Percentiles rank a stretch among this genome's conserved stretches.
Evolutionary conservation across 2,329 filamentous ascomycete genomes (phyloP).

Genomic region (Sclerotiophoma versabilis): DNA sequence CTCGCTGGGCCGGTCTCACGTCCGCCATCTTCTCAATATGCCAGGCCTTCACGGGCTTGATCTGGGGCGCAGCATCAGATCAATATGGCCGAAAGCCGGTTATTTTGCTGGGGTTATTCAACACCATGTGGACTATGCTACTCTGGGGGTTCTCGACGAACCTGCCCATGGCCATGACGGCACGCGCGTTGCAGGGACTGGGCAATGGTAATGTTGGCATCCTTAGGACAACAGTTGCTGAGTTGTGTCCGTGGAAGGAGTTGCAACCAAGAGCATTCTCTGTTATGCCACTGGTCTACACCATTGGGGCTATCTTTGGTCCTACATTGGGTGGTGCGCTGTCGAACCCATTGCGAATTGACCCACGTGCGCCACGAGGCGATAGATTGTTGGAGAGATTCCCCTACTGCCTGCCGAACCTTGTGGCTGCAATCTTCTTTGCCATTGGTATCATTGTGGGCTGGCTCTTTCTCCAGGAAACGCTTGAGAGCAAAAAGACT

Average conservation of each 20-base stretch:
- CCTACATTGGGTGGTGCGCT: slow-evolving; percentile 86
- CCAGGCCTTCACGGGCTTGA: slow-evolving; percentile 82
- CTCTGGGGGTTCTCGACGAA: slow-evolving; percentile 84
- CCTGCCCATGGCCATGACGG: slow-evolving; percentile 78
- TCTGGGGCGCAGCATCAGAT: slow-evolving; percentile 86
- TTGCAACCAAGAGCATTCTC: slow-evolving; percentile 89
- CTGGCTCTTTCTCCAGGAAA: slow-evolving; percentile 84
- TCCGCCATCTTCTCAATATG: slow-evolving; percentile 82
- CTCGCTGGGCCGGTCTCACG: slow-evolving; percentile 82
- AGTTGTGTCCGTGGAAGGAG: slow-evolving; percentile 85
- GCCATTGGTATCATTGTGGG: slow-evolving; percentile 76
- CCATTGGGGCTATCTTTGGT: slow-evolving; percentile 84
- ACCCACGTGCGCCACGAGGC: slow-evolving; percentile 69
- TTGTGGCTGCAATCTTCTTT: slow-evolving; percentile 79
- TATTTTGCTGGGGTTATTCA: slow-evolving; percentile 74
- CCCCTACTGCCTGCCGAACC: slow-evolving; percentile 84
- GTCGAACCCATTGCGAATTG: slow-evolving; percentile 78
- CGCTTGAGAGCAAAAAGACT: slow-evolving; percentile 73
- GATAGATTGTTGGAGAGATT: slow-evolving; percentile 75
- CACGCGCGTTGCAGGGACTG: slow-evolving; percentile 79
- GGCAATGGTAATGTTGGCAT: slow-evolving; percentile 89
- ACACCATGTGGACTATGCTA: slow-evolving; percentile 82
- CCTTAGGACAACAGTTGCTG: slow-evolving; percentile 88
- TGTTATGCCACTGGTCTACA: slow-evolving; percentile 92
- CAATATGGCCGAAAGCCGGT: slow-evolving; percentile 84